phyloP scores from a whole-genome alignment of 2,329 filamentous ascomycete species.

The Diaporthe sp. region DNA sequence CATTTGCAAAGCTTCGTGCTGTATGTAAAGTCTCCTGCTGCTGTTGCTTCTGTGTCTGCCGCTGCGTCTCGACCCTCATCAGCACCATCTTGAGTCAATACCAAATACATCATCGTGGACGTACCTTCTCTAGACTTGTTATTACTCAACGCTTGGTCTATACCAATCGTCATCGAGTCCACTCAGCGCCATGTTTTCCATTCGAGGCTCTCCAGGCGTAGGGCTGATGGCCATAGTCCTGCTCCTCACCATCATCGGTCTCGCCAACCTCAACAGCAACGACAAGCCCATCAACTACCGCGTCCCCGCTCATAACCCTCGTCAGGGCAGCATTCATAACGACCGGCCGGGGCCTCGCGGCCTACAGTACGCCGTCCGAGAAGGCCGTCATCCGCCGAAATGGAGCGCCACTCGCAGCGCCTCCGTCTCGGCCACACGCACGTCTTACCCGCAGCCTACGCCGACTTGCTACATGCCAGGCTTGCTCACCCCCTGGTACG shows the following conservation, averaged over 20 bases:
- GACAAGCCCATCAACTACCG: background rate
- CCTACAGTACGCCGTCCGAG: background rate
- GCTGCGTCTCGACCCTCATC: background rate
- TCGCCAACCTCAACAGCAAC: background rate
- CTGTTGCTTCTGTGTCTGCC: background rate
- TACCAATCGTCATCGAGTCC: too few relatives aligned
- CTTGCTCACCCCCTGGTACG: background rate
- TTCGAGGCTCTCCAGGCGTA: background rate
- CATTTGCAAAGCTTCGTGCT: background rate
- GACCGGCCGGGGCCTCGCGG: background rate
- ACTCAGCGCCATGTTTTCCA: background rate
- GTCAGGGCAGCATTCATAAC: background rate
- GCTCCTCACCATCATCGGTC: background rate
- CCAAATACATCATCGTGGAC: too few relatives aligned
- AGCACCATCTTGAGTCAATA: background rate
- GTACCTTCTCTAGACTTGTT: conserved; percentile 54
- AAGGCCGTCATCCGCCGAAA: background rate
- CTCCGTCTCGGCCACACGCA: background rate
- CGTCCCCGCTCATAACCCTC: too few relatives aligned
- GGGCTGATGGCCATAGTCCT: background rate
- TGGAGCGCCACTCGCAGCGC: background rate
- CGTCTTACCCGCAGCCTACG: background rate
- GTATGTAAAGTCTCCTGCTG: background rate
- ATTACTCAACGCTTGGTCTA: background rate
- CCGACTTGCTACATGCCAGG: conserved; percentile 21